Percentiles rank a stretch among this genome's conserved stretches.
These are phyloP conservation scores for Penicillium sumatraense DNA, from an alignment of 2,329 filamentous ascomycete species.

Conservation along the genomic window DNA sequence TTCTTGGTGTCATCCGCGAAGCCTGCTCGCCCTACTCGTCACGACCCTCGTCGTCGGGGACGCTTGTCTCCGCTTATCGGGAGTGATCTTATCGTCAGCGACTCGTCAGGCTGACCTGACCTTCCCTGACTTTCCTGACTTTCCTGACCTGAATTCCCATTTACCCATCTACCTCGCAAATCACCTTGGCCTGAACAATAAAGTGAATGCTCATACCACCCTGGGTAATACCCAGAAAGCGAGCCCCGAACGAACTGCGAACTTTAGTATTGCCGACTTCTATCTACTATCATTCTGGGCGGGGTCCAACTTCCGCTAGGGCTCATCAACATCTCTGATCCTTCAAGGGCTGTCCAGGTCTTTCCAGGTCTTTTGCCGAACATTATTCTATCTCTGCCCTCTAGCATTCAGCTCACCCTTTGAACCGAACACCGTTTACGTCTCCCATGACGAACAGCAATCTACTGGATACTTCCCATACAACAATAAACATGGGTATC, in stretches of 20 bases:
- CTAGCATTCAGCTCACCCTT: background rate
- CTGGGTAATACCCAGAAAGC: background rate
- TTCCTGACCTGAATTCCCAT: background rate
- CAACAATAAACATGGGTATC: slow-evolving; percentile 70
- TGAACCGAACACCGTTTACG: background rate
- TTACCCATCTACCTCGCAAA: background rate
- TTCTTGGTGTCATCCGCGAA: slow-evolving; percentile 2
- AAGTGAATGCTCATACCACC: background rate
- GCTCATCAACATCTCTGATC: background rate
- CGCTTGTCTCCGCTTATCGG: slow-evolving; percentile 20
- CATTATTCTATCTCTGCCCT: background rate
- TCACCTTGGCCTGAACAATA: background rate
- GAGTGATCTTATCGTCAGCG: slow-evolving; percentile 26
- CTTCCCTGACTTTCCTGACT: background rate
- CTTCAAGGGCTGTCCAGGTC: background rate
- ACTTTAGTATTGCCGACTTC: background rate
- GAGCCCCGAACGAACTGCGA: background rate
- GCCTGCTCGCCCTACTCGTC: background rate
- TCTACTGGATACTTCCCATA: slow-evolving; percentile 8
- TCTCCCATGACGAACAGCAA: background rate
- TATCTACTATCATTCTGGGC: background rate
- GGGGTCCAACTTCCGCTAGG: background rate
- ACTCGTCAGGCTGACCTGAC: slow-evolving; percentile 17
- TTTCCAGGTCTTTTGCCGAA: background rate
- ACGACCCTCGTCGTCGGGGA: background rate